Percentiles rank a stretch among this genome's conserved stretches.
Evolutionary conservation across 352 stramenopile genomes (phyloP).

Genomic region (Blastocystis sp.): DNA sequence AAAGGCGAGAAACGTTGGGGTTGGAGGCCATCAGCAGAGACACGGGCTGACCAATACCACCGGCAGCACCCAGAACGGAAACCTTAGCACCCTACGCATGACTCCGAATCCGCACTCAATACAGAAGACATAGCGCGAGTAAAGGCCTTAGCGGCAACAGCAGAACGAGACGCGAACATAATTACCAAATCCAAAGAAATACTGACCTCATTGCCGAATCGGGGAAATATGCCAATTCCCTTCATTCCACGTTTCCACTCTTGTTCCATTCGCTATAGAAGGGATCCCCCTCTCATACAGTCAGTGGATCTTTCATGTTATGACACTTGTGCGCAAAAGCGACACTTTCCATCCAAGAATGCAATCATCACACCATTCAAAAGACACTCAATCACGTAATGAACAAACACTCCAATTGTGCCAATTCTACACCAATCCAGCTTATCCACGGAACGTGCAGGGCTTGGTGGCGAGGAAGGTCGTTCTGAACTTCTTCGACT

Average conservation of each 20-base stretch:
- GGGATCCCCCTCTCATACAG: too few species aligned
- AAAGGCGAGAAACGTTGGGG: slow-evolving; percentile 89
- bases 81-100: slow-evolving; percentile 71
- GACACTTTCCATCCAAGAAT: too few species aligned
- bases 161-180: background rate
- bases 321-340: too few species aligned
- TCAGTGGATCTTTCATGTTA: too few species aligned
- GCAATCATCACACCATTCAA: too few species aligned
- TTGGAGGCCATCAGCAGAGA: slow-evolving; percentile 95
- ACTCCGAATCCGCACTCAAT: background rate
- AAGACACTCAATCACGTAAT: too few species aligned
- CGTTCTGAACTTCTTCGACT: too few species aligned
- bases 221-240: background rate
- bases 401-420: too few species aligned
- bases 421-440: too few species aligned
- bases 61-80: slow-evolving; percentile 83
- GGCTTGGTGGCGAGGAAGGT: too few species aligned
- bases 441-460: too few species aligned
- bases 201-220: background rate
- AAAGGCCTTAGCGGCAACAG: background rate
- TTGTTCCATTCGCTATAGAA: background rate
- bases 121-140: background rate
- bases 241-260: background rate
- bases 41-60: slow-evolving; percentile 96
- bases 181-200: background rate